Conservation (phyloP, 345 rosid genomes). For the Atalantia buxifolia region DNA sequence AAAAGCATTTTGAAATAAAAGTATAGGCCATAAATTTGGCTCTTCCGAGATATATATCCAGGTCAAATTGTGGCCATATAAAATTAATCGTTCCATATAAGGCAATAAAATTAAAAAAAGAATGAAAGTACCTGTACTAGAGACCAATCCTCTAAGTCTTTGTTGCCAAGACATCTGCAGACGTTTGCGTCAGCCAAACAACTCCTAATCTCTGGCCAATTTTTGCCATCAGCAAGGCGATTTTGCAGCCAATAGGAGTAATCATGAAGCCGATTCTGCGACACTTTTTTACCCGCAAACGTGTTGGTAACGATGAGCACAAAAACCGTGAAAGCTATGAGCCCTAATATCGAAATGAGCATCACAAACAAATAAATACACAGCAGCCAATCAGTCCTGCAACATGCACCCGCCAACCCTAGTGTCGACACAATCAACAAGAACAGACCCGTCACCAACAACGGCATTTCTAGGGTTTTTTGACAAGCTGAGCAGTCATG, state of each 20-base stretch:
- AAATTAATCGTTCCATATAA: too few species aligned
- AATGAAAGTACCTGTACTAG: neutral
- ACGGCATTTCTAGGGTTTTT: conserved; percentile 20
- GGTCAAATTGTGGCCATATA: too few species aligned
- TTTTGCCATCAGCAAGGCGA: conserved; percentile 11
- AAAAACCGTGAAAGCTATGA: conserved; percentile 17
- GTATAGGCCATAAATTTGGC: too few species aligned
- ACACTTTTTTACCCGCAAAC: conserved; percentile 13
- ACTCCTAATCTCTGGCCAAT: conserved; percentile 26
- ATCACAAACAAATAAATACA: conserved; percentile 18
- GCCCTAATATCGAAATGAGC: conserved; percentile 19
- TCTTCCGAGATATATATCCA: too few species aligned
- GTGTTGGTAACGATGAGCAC: conserved; percentile 23
- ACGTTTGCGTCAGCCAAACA: conserved; percentile 26
- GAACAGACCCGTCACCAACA: conserved; percentile 20
- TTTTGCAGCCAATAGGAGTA: conserved; percentile 26
- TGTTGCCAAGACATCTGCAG: conserved; percentile 14
- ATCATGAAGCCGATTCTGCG: conserved; percentile 27
- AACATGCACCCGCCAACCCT: conserved; percentile 31
- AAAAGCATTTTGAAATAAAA: too few species aligned
- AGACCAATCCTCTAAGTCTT: neutral
- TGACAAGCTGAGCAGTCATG: conserved; percentile 25
- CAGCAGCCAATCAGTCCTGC: conserved; percentile 14
- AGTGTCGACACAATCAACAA: conserved; percentile 18
- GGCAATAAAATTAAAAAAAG: neutral